Conservation (phyloP, 805 yeast species). For the Candida alai region DNA sequence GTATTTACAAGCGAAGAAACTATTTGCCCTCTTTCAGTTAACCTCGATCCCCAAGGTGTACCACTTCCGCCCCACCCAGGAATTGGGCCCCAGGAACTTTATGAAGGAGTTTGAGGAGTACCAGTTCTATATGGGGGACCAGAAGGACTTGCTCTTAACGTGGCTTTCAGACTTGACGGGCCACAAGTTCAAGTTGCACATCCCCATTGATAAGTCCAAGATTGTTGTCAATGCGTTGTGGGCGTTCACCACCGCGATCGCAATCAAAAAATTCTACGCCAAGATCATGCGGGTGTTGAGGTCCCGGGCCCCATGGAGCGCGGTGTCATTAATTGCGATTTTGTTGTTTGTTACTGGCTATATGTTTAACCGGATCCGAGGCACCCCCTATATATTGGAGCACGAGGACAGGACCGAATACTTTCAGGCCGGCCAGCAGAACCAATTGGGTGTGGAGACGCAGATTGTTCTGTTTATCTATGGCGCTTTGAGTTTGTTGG, state of each 20-base stretch:
- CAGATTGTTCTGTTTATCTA: constrained; percentile 76
- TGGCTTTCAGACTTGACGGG: constrained; percentile 38
- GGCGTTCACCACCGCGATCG: constrained; percentile 25
- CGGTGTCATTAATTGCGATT: constrained; percentile 55
- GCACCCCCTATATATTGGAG: constrained; percentile 57
- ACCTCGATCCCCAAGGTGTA: constrained; percentile 77
- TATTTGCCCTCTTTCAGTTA: constrained; percentile 52
- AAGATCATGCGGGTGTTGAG: constrained; percentile 39
- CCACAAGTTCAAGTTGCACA: constrained; percentile 30
- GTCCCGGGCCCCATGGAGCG: constrained; percentile 70
- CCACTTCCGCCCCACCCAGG: constrained; percentile 51
- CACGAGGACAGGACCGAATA: constrained; percentile 30
- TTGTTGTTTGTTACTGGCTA: constrained; percentile 81
- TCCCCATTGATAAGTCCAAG: constrained; percentile 40
- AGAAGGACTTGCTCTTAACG: constrained; percentile 27
- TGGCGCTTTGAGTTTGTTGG: constrained; percentile 59
- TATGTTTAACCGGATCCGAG: constrained; percentile 89
- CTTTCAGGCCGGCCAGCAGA: constrained; percentile 58
- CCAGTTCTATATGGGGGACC: constrained; percentile 46
- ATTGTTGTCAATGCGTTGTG: constrained; percentile 15
- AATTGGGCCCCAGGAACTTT: constrained; percentile 26
- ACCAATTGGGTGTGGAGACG: constrained; percentile 84
- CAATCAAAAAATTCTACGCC: constrained; percentile 22
- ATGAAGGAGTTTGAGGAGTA: constrained; percentile 33
- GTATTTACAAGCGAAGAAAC: constrained; percentile 50